A percentile compares a stretch with the other conserved stretches of the same genome.
Evolutionary conservation across 2,329 filamentous ascomycete genomes (phyloP).

Genomic region (Aureobasidium uvarum): DNA sequence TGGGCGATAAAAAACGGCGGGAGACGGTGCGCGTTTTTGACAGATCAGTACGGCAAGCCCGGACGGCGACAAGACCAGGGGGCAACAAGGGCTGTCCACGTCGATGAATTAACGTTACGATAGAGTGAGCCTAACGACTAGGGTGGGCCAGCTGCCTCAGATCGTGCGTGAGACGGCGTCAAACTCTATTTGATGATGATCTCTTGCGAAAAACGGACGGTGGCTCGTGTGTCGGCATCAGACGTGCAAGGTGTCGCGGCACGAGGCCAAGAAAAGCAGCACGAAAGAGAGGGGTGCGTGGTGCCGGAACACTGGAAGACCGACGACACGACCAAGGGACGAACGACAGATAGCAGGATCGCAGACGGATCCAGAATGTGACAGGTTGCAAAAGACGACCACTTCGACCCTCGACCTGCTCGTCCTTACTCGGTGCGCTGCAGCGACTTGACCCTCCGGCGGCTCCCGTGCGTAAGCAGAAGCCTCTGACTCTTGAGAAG

Average conservation of each 20-base stretch:
- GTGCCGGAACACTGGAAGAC: background rate
- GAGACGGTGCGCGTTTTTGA: slow-evolving; percentile 26
- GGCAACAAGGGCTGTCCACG: background rate
- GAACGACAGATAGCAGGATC: background rate
- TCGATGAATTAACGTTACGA: slow-evolving; percentile 21
- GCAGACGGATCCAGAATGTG: slow-evolving; percentile 1
- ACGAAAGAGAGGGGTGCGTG: background rate
- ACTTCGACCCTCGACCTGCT: background rate
- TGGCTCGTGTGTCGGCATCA: slow-evolving; percentile 20
- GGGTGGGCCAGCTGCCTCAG: slow-evolving; percentile 22
- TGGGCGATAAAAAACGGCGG: slow-evolving; percentile 22
- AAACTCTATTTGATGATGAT: slow-evolving; percentile 25
- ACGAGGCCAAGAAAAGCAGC: slow-evolving; percentile 21
- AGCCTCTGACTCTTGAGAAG: background rate
- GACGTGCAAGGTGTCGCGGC: slow-evolving; percentile 9
- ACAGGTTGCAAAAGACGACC: slow-evolving; percentile 10
- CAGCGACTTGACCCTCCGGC: background rate
- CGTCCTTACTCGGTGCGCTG: slow-evolving; percentile 3
- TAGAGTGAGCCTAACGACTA: slow-evolving; percentile 16
- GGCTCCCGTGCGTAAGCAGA: slow-evolving; percentile 9
- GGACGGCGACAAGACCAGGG: slow-evolving; percentile 22
- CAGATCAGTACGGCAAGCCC: slow-evolving; percentile 25
- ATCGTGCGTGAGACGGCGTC: slow-evolving; percentile 20
- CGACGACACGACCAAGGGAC: slow-evolving; percentile 1
- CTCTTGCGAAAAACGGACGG: background rate